Percentiles rank a stretch among this genome's conserved stretches.
phyloP scores from a whole-genome alignment of 306 rosid genomes.

The Cucurbita moschata region DNA sequence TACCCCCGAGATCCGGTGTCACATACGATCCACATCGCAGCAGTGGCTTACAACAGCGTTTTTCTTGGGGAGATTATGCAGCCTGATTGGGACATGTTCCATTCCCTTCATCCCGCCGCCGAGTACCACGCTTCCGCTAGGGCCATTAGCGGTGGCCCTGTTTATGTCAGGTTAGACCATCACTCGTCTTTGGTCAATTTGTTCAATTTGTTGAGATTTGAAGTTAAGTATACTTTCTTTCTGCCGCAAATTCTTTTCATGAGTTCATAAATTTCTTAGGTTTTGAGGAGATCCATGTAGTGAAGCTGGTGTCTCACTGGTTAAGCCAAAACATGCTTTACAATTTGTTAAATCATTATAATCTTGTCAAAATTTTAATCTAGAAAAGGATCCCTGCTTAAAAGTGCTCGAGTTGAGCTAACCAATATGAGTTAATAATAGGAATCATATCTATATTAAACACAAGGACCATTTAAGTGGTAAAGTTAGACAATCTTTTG shows the following conservation, averaged over 20 bases:
- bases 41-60: conserved; percentile 76
- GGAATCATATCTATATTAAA: too few relatives aligned
- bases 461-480: too few relatives aligned
- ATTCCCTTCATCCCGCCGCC: conserved; percentile 67
- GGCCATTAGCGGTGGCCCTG: conserved; percentile 89
- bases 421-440: too few relatives aligned
- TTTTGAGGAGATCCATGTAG: too few relatives aligned
- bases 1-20: conserved; percentile 72
- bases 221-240: neutral
- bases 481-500: too few relatives aligned
- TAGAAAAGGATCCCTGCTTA: too few relatives aligned
- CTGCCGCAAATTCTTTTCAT: neutral
- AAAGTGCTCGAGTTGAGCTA: too few relatives aligned
- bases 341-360: too few relatives aligned
- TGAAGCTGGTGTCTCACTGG: too few relatives aligned
- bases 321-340: too few relatives aligned
- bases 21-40: conserved; percentile 79
- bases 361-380: too few relatives aligned
- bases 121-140: conserved; percentile 87
- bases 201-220: neutral
- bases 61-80: conserved; percentile 84
- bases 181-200: neutral
- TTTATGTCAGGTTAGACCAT: conserved; percentile 41
- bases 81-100: conserved; percentile 99
- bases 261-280: neutral